phyloP scores from a whole-genome alignment of 179 eudicot species.

The Gypsophila paniculata region DNA sequence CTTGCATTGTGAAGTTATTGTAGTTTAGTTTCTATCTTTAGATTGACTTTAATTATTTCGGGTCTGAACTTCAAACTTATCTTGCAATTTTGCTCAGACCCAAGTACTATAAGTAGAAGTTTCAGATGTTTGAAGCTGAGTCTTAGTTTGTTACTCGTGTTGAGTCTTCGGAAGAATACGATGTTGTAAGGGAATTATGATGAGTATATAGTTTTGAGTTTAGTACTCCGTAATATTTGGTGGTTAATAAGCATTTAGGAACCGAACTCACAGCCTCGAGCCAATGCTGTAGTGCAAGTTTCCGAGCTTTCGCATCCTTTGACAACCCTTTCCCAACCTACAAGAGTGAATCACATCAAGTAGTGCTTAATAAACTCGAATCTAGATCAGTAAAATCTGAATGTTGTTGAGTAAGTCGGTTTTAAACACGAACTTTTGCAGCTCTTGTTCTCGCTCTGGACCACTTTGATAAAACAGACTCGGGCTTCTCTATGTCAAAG shows the following conservation, averaged over 20 bases:
- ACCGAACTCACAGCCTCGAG: constrained; percentile 74
- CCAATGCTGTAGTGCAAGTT: constrained; percentile 93
- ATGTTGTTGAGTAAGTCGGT: not conserved
- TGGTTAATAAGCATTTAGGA: not conserved
- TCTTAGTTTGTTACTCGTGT: too few relatives aligned
- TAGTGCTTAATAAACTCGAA: not conserved
- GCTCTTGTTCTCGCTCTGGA: constrained; percentile 71
- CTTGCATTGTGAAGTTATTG: too few relatives aligned
- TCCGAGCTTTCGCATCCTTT: constrained; percentile 69
- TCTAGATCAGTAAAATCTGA: not conserved
- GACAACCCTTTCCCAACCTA: constrained; percentile 90
- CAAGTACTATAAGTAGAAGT: too few relatives aligned
- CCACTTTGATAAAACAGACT: constrained; percentile 77
- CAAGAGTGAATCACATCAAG: not conserved
- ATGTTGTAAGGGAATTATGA: too few relatives aligned
- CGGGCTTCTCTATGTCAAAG: constrained; percentile 65
- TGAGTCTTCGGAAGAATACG: too few relatives aligned
- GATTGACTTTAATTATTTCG: too few relatives aligned
- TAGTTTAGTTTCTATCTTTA: too few relatives aligned
- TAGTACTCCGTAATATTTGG: too few relatives aligned
- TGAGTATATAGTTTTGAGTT: not conserved
- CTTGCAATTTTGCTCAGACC: too few relatives aligned
- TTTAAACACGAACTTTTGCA: constrained; percentile 53
- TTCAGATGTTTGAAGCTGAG: too few relatives aligned
- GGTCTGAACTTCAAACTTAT: too few relatives aligned